phyloP scores from a whole-genome alignment of 306 rosid genomes.

The Rubus parviflorus region DNA sequence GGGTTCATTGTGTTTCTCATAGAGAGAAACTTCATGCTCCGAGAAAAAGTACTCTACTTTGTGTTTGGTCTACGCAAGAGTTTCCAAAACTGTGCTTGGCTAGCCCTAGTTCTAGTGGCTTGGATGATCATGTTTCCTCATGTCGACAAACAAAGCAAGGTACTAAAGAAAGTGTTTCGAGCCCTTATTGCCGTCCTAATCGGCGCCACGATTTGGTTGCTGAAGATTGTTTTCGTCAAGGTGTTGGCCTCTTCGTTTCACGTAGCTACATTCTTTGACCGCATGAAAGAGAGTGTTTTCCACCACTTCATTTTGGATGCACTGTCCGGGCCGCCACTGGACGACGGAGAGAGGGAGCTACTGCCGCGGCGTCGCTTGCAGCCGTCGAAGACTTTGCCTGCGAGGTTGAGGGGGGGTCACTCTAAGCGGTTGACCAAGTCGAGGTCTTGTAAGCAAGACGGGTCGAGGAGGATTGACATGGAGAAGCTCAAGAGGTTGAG shows the following conservation, averaged over 20 bases:
- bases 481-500: conserved; percentile 46
- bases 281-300: conserved; percentile 54
- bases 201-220: conserved; percentile 49
- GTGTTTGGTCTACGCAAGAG: conserved; percentile 49
- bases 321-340: conserved; percentile 49
- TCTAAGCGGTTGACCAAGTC: background rate
- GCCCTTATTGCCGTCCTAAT: conserved; percentile 38
- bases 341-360: conserved; percentile 36
- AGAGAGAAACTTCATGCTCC: conserved; percentile 53
- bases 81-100: conserved; percentile 55
- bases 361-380: conserved; percentile 2
- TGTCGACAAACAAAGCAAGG: conserved; percentile 34
- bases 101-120: conserved; percentile 39
- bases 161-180: conserved; percentile 37
- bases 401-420: conserved; percentile 20
- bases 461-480: conserved; percentile 42
- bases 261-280: conserved; percentile 49
- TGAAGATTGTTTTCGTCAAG: conserved; percentile 45
- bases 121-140: conserved; percentile 53
- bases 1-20: conserved; percentile 39
- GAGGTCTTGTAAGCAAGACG: conserved; percentile 7
- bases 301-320: conserved; percentile 45
- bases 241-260: conserved; percentile 54
- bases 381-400: conserved; percentile 42
- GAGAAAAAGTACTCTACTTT: conserved; percentile 44